These are phyloP conservation scores for Helotiales sp. DNA, from an alignment of 2,329 filamentous ascomycete species.

Conservation along the genomic window DNA sequence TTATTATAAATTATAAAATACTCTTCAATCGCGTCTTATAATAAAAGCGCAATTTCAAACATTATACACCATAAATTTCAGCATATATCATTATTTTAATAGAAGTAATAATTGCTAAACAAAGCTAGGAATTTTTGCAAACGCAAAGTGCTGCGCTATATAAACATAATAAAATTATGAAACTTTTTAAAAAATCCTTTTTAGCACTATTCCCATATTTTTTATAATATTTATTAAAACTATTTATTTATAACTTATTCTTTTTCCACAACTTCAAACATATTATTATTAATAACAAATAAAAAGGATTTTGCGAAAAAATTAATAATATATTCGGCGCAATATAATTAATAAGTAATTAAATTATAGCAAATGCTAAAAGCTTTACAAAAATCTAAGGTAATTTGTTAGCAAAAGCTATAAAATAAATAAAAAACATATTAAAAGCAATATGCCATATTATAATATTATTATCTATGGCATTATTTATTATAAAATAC, in stretches of 20 bases:
- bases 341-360: background rate
- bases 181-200: background rate
- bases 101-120: background rate
- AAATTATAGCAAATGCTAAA: background rate
- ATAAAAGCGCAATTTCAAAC: background rate
- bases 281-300: background rate
- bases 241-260: background rate
- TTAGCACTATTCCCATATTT: background rate
- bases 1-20: too few species aligned
- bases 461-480: too few species aligned
- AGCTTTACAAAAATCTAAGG: background rate
- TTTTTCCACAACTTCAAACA: background rate
- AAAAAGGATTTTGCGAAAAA: background rate
- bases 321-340: background rate
- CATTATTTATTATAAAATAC: too few species aligned
- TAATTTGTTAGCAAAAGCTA: background rate
- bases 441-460: too few species aligned
- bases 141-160: background rate
- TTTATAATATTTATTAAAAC: background rate
- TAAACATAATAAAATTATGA: background rate
- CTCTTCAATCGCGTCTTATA: too few species aligned
- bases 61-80: background rate
- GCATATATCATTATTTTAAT: background rate
- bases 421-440: background rate
- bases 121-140: background rate